Evolutionary conservation across 2,329 filamentous ascomycete species (phyloP).

Genomic region (Penicillium frequentans): DNA sequence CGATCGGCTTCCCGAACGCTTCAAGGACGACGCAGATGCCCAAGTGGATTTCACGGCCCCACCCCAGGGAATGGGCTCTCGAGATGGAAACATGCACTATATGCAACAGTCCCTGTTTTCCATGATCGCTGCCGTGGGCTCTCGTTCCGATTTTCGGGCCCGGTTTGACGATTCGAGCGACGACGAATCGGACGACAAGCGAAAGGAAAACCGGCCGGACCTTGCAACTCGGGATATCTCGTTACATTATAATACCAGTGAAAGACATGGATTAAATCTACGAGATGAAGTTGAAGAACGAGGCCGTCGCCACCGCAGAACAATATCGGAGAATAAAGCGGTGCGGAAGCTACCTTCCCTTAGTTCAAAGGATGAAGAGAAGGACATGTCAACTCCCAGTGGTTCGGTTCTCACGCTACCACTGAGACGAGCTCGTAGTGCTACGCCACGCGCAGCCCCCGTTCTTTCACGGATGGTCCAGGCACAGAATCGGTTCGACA

Average conservation of each 20-base stretch:
- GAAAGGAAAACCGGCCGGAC: conserved; percentile 12
- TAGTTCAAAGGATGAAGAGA: conserved; percentile 29
- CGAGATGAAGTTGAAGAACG: conserved; percentile 30
- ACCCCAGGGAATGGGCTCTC: conserved; percentile 38
- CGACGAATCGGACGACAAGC: conserved; percentile 43
- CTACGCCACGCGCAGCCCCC: conserved; percentile 59
- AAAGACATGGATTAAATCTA: conserved; percentile 1
- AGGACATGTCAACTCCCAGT: conserved; percentile 22
- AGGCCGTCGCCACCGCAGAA: conserved; percentile 55
- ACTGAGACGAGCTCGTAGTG: conserved; percentile 30
- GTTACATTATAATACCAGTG: conserved; percentile 1
- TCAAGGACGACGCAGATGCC: conserved; percentile 59
- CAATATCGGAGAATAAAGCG: conserved; percentile 62
- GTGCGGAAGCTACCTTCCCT: conserved; percentile 63
- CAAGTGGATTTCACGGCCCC: conserved; percentile 62
- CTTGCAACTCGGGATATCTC: conserved; percentile 4
- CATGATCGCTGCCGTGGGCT: conserved; percentile 84
- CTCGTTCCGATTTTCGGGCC: conserved; percentile 76
- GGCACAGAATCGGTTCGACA: conserved; percentile 62
- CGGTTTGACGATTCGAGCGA: conserved; percentile 82
- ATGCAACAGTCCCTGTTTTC: conserved; percentile 96
- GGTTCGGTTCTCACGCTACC: conserved; percentile 19
- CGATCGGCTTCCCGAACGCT: conserved; percentile 57
- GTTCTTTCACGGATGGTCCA: conserved; percentile 78
- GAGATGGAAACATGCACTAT: conserved; percentile 54